These are phyloP conservation scores for Phytophthora quininea DNA, from an alignment of 352 stramenopile species.

Conservation along the genomic window DNA sequence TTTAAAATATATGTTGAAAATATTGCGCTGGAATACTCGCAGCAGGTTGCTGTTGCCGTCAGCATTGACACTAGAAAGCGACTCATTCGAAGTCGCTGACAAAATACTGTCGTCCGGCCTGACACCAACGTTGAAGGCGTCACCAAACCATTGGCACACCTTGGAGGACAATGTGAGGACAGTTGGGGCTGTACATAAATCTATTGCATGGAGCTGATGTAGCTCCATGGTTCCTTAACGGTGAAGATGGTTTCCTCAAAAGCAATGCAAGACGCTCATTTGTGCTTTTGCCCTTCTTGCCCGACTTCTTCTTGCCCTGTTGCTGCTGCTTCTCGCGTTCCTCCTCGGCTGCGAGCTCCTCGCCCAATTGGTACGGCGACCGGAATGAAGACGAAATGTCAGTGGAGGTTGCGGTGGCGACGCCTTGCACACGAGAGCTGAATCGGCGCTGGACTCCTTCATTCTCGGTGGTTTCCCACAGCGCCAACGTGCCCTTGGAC, in stretches of 20 bases:
- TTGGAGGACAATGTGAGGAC: background rate
- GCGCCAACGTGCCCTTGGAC: constrained; percentile 84
- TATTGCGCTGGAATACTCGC: no score
- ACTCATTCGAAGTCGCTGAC: no score
- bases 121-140: no score
- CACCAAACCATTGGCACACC: no score
- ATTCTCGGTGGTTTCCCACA: constrained; percentile 92
- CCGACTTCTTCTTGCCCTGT: constrained; percentile 57
- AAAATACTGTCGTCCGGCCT: no score
- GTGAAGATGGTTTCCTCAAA: constrained; percentile 7
- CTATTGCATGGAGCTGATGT: background rate
- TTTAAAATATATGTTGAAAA: no score
- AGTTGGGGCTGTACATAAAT: background rate
- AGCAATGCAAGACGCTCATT: background rate
- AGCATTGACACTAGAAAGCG: no score
- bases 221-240: constrained; percentile 3
- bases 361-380: constrained; percentile 74
- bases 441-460: constrained; percentile 85
- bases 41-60: no score
- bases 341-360: constrained; percentile 78
- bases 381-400: constrained; percentile 80
- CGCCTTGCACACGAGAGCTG: constrained; percentile 65
- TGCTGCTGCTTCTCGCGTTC: constrained; percentile 55
- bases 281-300: constrained; percentile 50
- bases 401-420: constrained; percentile 27